A percentile compares a stretch with the other conserved stretches of the same genome.
These are phyloP conservation scores for Thermoascus crustaceus DNA, from an alignment of 2,329 filamentous ascomycete genomes.

Conservation along the genomic window DNA sequence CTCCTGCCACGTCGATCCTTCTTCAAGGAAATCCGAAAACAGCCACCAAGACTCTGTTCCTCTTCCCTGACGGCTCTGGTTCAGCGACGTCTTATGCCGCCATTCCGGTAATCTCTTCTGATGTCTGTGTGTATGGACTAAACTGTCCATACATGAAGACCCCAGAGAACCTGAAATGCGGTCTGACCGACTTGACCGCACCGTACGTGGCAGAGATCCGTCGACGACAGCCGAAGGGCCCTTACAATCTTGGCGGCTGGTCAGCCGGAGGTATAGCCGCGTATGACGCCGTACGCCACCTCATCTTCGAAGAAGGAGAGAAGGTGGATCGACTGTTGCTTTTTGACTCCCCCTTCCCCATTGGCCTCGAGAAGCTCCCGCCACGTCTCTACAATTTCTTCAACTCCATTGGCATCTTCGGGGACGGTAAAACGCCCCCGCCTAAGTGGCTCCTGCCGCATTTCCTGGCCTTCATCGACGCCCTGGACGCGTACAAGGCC, in stretches of 20 bases:
- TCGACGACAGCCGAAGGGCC: conserved; percentile 42
- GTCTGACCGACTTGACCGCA: conserved; percentile 28
- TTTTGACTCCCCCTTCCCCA: conserved; percentile 59
- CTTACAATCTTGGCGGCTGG: conserved; percentile 64
- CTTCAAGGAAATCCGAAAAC: conserved; percentile 37
- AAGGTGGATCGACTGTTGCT: conserved; percentile 53
- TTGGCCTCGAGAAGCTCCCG: conserved; percentile 61
- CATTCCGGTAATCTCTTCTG: conserved; percentile 32
- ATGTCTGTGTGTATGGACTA: conserved; percentile 36
- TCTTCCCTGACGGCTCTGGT: conserved; percentile 40
- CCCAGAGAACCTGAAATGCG: conserved; percentile 27
- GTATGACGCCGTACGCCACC: conserved; percentile 56
- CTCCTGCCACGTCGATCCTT: conserved; percentile 35
- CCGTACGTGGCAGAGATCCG: conserved; percentile 39
- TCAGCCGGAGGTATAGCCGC: conserved; percentile 68
- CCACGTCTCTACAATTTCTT: conserved; percentile 43
- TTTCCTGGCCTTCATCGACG: conserved; percentile 43
- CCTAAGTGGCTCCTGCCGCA: conserved; percentile 45
- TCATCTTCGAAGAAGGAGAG: conserved; percentile 48
- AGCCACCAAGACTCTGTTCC: conserved; percentile 33
- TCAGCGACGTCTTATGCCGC: conserved; percentile 40
- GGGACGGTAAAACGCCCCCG: conserved; percentile 34
- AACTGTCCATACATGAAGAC: conserved; percentile 40
- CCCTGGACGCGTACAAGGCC: conserved; percentile 38
- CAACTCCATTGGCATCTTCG: conserved; percentile 40